Evolutionary conservation across 1,284 basidiomycete species (phyloP), one percentile per base, ranked within the genome.

Genomic region (Rhodotorula mucilaginosa): DNA sequence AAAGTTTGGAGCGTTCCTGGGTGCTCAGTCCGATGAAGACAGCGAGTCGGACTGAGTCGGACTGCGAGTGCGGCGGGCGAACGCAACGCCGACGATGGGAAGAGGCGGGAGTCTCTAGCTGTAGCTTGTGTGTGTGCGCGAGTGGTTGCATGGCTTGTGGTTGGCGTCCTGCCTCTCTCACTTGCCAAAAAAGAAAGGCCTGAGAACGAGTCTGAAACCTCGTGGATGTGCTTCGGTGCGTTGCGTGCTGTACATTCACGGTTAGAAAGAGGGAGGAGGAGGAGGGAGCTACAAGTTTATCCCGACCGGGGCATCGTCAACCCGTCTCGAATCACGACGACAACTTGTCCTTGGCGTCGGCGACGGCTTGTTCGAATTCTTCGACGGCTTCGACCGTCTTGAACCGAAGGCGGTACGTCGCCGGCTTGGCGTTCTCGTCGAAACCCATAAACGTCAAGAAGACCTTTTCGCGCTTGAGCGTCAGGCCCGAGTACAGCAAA

Each of bases 361-460:
- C 44, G 46, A 75, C 52, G 47, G 67, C 64, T 2, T 67, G 34
- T 16, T 58, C 66, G 26, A 78, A 54, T 58, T 68, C 74, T 18
- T 64, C 69, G 19, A 73, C 67, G 31, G 65, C 46, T 57, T 74
- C 75, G 5, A 64, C 58, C 51, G 65, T 74, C 71, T 74, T 75
- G 61, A 78, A 57, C 34, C 71, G 56, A 8, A 78, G 34, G 18
- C 77, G 74, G 58, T 72, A 70, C 47, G 65, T 67, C n/a, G 58
- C 57, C 13, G 74, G 72, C 58, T 73, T 58, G 16, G 64, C 65
- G 4, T 67, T 67, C 1, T 64, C 68, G 31, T 74, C 74, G 63
- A 77, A 75, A 4, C 74, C 77, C 5, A 73, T 61, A 49, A 78
- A 75, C 2, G 69, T 71, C 34, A 65, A 44, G 57, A 77, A 76